phyloP scores from a whole-genome alignment of 2,329 filamentous ascomycete species.

The Ceratocystis papillata region DNA sequence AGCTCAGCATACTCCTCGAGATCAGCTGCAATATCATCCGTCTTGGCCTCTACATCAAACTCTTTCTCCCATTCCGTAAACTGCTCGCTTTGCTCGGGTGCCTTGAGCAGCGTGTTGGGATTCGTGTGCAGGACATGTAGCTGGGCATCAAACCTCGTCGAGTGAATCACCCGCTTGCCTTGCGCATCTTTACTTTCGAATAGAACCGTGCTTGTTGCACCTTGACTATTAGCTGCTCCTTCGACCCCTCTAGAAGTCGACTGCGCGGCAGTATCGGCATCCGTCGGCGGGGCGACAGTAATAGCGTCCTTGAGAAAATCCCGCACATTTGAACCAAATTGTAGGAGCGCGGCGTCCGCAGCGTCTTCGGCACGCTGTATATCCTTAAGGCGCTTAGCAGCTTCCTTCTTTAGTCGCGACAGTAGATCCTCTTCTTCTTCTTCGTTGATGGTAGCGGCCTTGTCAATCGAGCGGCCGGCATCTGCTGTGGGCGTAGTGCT shows the following conservation, averaged over 20 bases:
- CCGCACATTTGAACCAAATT: slow-evolving; percentile 79
- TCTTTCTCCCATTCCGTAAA: slow-evolving; percentile 61
- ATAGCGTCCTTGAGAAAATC: slow-evolving; percentile 88
- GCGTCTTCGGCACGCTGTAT: slow-evolving; percentile 89
- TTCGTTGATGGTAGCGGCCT: slow-evolving; percentile 24
- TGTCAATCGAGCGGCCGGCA: slow-evolving; percentile 36
- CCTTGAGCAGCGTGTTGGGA: slow-evolving; percentile 68
- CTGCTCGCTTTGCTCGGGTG: slow-evolving; percentile 58
- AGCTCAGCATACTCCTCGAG: slow-evolving; percentile 79
- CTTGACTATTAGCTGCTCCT: slow-evolving; percentile 29
- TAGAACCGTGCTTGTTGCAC: slow-evolving; percentile 52
- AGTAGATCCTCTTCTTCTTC: slow-evolving; percentile 54
- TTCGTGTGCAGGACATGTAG: slow-evolving; percentile 89
- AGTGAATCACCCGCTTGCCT: slow-evolving; percentile 88
- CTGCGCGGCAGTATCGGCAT: slow-evolving; percentile 33
- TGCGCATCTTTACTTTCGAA: slow-evolving; percentile 89
- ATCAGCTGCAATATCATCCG: slow-evolving; percentile 68
- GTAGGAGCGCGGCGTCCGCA: slow-evolving; percentile 85
- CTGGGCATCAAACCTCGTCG: slow-evolving; percentile 88
- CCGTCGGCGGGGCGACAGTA: slow-evolving; percentile 64
- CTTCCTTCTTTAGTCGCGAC: slow-evolving; percentile 63
- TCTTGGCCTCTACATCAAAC: slow-evolving; percentile 77
- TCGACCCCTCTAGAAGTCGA: not conserved
- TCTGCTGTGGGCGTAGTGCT: slow-evolving; percentile 32
- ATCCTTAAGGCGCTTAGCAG: slow-evolving; percentile 73